These are phyloP conservation scores for Metschnikowia kunwiensis DNA, from an alignment of 805 yeast genomes.

Conservation along the genomic window DNA sequence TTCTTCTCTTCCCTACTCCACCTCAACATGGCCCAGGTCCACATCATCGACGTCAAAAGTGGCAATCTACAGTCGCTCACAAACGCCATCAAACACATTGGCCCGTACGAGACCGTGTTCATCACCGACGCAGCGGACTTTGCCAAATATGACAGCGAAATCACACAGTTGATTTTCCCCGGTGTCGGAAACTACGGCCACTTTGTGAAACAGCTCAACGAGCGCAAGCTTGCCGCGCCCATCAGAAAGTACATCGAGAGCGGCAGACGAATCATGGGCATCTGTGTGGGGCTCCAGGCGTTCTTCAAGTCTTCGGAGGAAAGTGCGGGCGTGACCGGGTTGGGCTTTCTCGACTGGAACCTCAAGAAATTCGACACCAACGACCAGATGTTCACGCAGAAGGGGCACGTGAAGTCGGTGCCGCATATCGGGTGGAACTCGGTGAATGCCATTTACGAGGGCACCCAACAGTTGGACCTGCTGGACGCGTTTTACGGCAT, in stretches of 20 bases:
- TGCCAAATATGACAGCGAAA: slow-evolving; percentile 35
- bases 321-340: slow-evolving; percentile 50
- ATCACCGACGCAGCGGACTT: slow-evolving; percentile 60
- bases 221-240: slow-evolving; percentile 63
- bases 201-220: slow-evolving; percentile 68
- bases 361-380: slow-evolving; percentile 54
- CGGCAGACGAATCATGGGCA: slow-evolving; percentile 93
- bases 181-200: slow-evolving; percentile 99
- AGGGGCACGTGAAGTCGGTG: slow-evolving; percentile 63
- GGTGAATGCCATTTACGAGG: slow-evolving; percentile 26
- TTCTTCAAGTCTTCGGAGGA: slow-evolving; percentile 76
- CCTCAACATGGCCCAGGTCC: slow-evolving; percentile 19
- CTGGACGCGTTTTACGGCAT: slow-evolving; percentile 54
- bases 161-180: slow-evolving; percentile 70
- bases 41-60: slow-evolving; percentile 88
- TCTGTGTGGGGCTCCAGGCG: slow-evolving; percentile 94
- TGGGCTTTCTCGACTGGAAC: slow-evolving; percentile 43
- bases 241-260: slow-evolving; percentile 60
- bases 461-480: slow-evolving; percentile 23
- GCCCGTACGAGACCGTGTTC: slow-evolving; percentile 59
- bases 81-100: slow-evolving; percentile 79
- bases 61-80: slow-evolving; percentile 88
- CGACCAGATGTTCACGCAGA: slow-evolving; percentile 30
- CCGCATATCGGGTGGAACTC: slow-evolving; percentile 98
- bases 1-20: neutral